Percentiles rank a stretch among this genome's conserved stretches.
phyloP scores from a whole-genome alignment of 345 rosid genomes.

The Acer campestre region DNA sequence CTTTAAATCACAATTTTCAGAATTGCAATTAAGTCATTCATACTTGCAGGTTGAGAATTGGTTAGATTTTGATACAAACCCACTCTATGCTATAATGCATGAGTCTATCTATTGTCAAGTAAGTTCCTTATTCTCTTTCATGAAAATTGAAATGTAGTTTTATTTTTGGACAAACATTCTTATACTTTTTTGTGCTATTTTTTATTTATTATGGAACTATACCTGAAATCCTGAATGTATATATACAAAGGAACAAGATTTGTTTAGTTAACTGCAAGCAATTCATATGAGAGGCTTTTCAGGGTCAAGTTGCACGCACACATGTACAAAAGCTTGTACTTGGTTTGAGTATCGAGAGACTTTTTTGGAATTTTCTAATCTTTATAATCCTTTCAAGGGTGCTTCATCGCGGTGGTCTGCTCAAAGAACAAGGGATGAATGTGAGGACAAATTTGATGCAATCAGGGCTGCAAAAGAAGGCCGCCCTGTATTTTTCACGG shows the following conservation, averaged over 20 bases:
- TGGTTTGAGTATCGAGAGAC: neutral
- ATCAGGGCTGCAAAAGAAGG: slow-evolving; percentile 63
- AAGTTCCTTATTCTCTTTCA: slow-evolving; percentile 17
- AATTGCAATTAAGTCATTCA: slow-evolving; percentile 18
- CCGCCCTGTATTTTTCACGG: slow-evolving; percentile 74
- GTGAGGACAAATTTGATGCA: slow-evolving; percentile 67
- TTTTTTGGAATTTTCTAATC: neutral
- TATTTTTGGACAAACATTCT: neutral
- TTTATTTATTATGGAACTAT: neutral
- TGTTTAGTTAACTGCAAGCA: neutral
- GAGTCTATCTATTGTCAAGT: slow-evolving; percentile 94
- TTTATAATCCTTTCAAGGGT: slow-evolving; percentile 45
- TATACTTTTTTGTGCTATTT: neutral
- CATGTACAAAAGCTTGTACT: neutral
- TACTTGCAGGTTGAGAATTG: slow-evolving; percentile 71
- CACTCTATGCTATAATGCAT: slow-evolving; percentile 81
- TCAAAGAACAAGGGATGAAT: slow-evolving; percentile 49
- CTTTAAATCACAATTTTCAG: neutral
- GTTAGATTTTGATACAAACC: slow-evolving; percentile 75
- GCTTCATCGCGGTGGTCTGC: slow-evolving; percentile 88
- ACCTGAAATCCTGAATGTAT: neutral
- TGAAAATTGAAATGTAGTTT: neutral
- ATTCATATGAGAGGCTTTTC: neutral
- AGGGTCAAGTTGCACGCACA: neutral
- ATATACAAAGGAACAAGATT: neutral